Base-by-base conservation (phyloP, 208 protist species). In the Trypanosoma lewisi region DNA sequence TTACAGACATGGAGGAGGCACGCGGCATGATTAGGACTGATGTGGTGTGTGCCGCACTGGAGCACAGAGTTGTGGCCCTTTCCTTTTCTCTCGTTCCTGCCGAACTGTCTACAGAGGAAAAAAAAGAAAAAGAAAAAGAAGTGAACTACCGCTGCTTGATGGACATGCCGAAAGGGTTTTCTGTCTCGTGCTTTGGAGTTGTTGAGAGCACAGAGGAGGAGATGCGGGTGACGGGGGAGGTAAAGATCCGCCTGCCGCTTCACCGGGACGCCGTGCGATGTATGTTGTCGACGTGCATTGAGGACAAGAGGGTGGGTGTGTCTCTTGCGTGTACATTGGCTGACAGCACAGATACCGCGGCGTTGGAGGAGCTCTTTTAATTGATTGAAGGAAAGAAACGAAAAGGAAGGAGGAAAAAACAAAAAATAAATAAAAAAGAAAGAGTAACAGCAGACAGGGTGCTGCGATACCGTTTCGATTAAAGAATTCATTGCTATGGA, bases 121-220 rank as follows among this genome's bases (percentile, higher is more conserved):
- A 16, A 25, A 7, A 21, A 47, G 0, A 50, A 36, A 23, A 16
- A 51, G 14, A 9, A 33, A 30, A 0, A 16, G n/a, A n/a, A 1
- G 39, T 6, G 19, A 63, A 56, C 41, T 75, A 12, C 45, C 61
- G 27, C 61, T 90, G 63, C 41, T 62, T 95, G 1, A 70, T 67
- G 4, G 61, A 71, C 23, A 49, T 83, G 11, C 62, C 49, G 11
- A 37, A 30, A 25, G 88, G 88, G 41, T 95, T 95, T 70, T 57
- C 80, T 4, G 54, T 92, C 4, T 77, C 85, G 11, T 92, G 77
- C 61, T 92, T 89, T 72, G 88, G 80, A 25, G 75, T 82, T 27
- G 82, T 95, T 2, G 88, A 95, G 79, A 88, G 78, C 62, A 80
- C 63, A 27, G 87, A 93, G 67, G 58, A 16, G 39, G 76, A 83